Base-by-base conservation (phyloP, 2,329 filamentous ascomycete species). In the Aspergillus tubingensis region DNA sequence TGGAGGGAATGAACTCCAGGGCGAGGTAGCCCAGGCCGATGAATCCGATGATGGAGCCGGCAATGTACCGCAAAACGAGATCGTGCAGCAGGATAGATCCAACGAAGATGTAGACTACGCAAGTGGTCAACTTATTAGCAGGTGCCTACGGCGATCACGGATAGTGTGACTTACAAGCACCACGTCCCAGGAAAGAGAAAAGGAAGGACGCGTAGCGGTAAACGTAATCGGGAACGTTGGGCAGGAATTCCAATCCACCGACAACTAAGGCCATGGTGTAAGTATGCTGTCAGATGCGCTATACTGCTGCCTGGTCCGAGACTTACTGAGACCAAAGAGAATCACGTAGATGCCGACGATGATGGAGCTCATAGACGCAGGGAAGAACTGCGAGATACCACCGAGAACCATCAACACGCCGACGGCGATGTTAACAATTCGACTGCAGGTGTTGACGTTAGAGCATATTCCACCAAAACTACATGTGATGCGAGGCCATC, bases 141-240 rank as follows among this genome's bases (percentile, higher is more conserved):
- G 11, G 21, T 8, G 13, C 17, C 13, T 8, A 2, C 38, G 8
- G 13, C 17, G 44, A 11, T 25, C 21, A 4, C 8, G 17, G 43
- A 38, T 30, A 30, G 25, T 50, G 21, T n/a, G 30, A 88, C 92
- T 80, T 87, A 96, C 93, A 98, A 76, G 92, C 84, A 79, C 95
- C 95, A 74, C 95, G 92, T 63, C 95, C 95, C 69, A 98, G 81
- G 84, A 99, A 98, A 60, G 91, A 96, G 83, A 98, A 98, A 79
- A 98, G 88, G 83, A 99, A 99, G 10, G 92, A 96, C 57, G 92
- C 94, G 82, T 98, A 96, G 80, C 92, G 89, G 60, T 92, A 90
- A 57, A 96, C 85, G 76, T 96, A 93, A 61, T 93, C 91, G 54
- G 95, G 94, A 70, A 97, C 94, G 79, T 96, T 76, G 52, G 79